Percentiles rank a stretch among this genome's conserved stretches.
Conservation (phyloP, 306 rosid species). For the Leucaena leucocephala region DNA sequence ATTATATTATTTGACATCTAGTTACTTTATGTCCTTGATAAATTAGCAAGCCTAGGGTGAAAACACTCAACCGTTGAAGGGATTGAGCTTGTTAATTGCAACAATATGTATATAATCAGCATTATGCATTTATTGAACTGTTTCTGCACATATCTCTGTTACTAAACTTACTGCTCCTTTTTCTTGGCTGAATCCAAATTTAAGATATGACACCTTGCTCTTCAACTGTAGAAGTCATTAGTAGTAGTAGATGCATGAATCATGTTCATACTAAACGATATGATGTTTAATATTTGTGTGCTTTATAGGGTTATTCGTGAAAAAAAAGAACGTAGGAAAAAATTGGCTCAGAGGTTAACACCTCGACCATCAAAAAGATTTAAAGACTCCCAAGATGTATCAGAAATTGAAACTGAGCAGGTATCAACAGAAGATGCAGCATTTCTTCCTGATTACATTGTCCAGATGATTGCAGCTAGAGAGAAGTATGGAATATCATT, state of each 20-base stretch:
- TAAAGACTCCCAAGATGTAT: constrained; percentile 42
- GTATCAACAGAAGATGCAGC: constrained; percentile 47
- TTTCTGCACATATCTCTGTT: background rate
- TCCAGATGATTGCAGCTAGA: constrained; percentile 74
- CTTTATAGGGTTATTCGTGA: constrained; percentile 64
- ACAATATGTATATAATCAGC: background rate
- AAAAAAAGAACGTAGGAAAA: constrained; percentile 74
- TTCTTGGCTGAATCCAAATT: background rate
- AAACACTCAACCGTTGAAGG: background rate
- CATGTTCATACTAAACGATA: background rate
- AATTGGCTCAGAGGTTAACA: constrained; percentile 72
- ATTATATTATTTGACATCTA: background rate
- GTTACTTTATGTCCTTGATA: background rate
- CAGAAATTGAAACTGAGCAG: constrained; percentile 39
- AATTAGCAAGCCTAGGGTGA: background rate
- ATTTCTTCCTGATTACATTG: constrained; percentile 79
- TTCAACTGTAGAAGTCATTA: background rate
- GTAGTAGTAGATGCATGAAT: background rate
- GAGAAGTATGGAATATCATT: constrained; percentile 50
- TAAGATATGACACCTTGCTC: background rate
- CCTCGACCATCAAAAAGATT: constrained; percentile 39
- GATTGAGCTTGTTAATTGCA: background rate
- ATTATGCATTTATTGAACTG: background rate
- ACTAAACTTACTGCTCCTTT: background rate
- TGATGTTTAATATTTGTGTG: constrained; percentile 21